Percentiles rank a stretch among this genome's conserved stretches.
These are phyloP conservation scores for Heterobasidion parviporum DNA, from an alignment of 1,284 basidiomycete genomes.

Conservation along the genomic window DNA sequence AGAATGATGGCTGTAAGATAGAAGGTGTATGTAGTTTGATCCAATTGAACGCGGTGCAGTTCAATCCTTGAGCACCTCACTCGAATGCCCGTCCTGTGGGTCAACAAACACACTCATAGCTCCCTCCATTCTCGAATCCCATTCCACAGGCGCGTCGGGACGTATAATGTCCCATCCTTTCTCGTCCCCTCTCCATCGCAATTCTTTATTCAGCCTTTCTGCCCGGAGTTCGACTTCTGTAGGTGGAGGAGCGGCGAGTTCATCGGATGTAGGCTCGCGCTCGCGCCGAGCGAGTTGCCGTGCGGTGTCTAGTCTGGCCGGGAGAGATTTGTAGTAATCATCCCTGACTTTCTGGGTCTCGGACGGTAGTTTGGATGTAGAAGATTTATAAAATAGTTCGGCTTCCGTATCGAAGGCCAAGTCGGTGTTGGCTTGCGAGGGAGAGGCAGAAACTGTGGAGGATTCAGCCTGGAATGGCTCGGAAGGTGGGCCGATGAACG, in stretches of 20 bases:
- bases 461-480: slow-evolving; percentile 16
- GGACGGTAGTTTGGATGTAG: slow-evolving; percentile 44
- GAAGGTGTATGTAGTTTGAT: not conserved
- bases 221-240: slow-evolving; percentile 83
- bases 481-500: slow-evolving; percentile 40
- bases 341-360: slow-evolving; percentile 65
- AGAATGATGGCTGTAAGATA: not conserved
- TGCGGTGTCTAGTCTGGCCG: slow-evolving; percentile 63
- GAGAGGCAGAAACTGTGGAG: slow-evolving; percentile 8
- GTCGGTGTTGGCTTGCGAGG: slow-evolving; percentile 35
- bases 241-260: slow-evolving; percentile 72
- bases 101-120: slow-evolving; percentile 60
- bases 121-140: slow-evolving; percentile 70
- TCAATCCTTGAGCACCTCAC: not conserved
- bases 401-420: slow-evolving; percentile 67
- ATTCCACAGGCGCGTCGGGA: slow-evolving; percentile 54
- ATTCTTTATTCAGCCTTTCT: slow-evolving; percentile 82
- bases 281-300: slow-evolving; percentile 70
- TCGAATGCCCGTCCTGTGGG: slow-evolving; percentile 16
- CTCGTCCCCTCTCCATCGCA: slow-evolving; percentile 72
- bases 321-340: slow-evolving; percentile 74
- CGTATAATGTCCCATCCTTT: slow-evolving; percentile 74
- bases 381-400: slow-evolving; percentile 68
- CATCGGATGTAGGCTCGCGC: slow-evolving; percentile 83
- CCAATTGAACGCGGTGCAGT: not conserved